Evolutionary conservation across 2,329 filamentous ascomycete species (phyloP), one percentile per base, ranked within the genome.

Genomic region (Colletotrichum sp.): DNA sequence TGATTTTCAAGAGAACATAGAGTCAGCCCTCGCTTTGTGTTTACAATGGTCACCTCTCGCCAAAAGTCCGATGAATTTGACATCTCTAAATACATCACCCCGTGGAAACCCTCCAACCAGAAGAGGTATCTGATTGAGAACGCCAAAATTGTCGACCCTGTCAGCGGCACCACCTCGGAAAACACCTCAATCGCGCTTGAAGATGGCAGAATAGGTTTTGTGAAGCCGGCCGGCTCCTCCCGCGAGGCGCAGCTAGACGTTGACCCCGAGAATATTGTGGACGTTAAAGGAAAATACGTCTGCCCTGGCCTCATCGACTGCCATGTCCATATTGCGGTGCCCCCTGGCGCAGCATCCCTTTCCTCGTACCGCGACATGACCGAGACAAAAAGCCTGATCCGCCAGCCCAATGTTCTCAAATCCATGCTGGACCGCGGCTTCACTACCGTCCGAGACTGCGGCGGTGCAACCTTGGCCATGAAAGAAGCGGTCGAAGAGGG

Each of bases 381-480:
- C 32, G 79, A 81, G 3, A 79, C 80, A 2, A 84, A 84, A 3
- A 85, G 84, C 0, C 80, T 85, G 6, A 82, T 89, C 12, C 83
- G 89, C 5, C 86, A 89, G 79, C 84, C 89, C 1, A 90, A 85
- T 75, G 83, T 71, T 15, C 36, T 57, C 5, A 71, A 66, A 22
- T 84, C 90, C 74, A 92, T 91, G 83, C 85, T 93, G 0, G 80
- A 83, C 39, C 86, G 90, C n/a, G 91, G 91, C 2, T 93, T 92
- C 82, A 93, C 91, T 2, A 89, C 85, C 4, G 85, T 90, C 6
- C 86, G 91, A 2, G 91, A 93, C 79, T 90, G 88, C 62, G 91
- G 90, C 1, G 91, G 91, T 6, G 90, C 90, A 3, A 84, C 84
- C 3, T 22, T 52, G 44, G 44, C 44, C n/a, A 52, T 52, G 44